Conservation (phyloP, 1,284 basidiomycete species). For the Fomitiporia mediterranea region DNA sequence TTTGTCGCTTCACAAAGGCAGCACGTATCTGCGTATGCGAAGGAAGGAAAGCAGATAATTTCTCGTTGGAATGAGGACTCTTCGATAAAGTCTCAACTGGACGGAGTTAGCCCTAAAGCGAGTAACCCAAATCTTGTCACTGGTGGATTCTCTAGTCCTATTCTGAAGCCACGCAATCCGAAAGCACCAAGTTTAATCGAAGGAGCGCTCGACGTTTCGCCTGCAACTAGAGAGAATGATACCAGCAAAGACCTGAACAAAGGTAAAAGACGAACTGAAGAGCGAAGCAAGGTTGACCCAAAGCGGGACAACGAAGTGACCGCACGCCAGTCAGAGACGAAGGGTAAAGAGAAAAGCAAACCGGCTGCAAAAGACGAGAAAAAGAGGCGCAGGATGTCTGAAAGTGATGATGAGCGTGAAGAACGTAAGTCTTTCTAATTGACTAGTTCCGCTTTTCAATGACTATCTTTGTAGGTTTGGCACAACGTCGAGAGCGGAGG, state of each 20-base stretch:
- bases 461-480: slow-evolving; percentile 38
- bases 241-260: not conserved
- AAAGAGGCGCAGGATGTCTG: slow-evolving; percentile 14
- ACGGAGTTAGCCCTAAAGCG: not conserved
- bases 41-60: slow-evolving; percentile 17
- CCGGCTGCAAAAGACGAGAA: not conserved
- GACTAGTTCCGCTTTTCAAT: not conserved
- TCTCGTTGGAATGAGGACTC: slow-evolving; percentile 3
- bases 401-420: slow-evolving; percentile 28
- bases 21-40: slow-evolving; percentile 14
- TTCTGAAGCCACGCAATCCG: slow-evolving; percentile 19
- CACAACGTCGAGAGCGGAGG: slow-evolving; percentile 52
- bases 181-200: not conserved
- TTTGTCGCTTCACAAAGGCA: slow-evolving; percentile 22
- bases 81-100: too few relatives aligned
- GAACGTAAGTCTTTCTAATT: slow-evolving; percentile 26
- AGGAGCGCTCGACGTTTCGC: not conserved
- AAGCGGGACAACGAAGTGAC: not conserved
- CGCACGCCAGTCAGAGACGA: not conserved
- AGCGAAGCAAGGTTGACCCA: not conserved
- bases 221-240: not conserved
- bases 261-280: not conserved
- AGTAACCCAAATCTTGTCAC: not conserved
- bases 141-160: slow-evolving; percentile 22
- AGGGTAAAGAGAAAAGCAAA: not conserved